These are phyloP conservation scores for Neoboletus brunneissimus DNA, from an alignment of 768 basidiomycete genomes.

Conservation along the genomic window DNA sequence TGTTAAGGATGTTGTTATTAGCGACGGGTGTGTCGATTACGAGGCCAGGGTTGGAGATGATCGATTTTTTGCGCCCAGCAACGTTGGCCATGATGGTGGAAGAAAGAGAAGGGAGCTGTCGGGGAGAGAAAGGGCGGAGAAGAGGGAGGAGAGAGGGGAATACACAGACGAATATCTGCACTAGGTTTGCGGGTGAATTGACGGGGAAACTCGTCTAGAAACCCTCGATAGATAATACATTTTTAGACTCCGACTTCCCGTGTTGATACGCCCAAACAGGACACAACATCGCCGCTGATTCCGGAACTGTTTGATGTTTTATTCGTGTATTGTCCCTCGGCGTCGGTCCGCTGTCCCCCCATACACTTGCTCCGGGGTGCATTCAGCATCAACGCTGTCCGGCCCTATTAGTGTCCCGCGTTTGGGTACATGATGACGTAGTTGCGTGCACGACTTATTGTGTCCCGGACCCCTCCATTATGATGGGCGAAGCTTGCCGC, in stretches of 20 bases:
- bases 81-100: constrained; percentile 46
- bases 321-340: no score
- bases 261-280: constrained; percentile 31
- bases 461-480: not conserved
- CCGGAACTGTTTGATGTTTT: not conserved
- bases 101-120: not conserved
- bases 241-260: constrained; percentile 28
- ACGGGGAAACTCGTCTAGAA: constrained; percentile 7
- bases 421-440: not conserved
- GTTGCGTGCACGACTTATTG: not conserved
- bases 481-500: not conserved
- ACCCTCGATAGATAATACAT: constrained; percentile 29
- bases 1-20: constrained; percentile 87
- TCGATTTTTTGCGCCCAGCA: constrained; percentile 78
- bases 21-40: constrained; percentile 73
- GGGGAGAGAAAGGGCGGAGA: not conserved
- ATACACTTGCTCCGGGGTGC: not conserved
- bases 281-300: constrained; percentile 11
- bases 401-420: not conserved
- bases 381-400: not conserved
- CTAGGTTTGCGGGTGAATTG: constrained; percentile 9
- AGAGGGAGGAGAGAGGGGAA: not conserved
- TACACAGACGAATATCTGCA: constrained; percentile 4
- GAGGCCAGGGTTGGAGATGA: constrained; percentile 60
- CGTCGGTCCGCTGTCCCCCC: not conserved